These are phyloP conservation scores for Fusarium temperatum DNA, from an alignment of 2,329 filamentous ascomycete genomes.

Conservation along the genomic window DNA sequence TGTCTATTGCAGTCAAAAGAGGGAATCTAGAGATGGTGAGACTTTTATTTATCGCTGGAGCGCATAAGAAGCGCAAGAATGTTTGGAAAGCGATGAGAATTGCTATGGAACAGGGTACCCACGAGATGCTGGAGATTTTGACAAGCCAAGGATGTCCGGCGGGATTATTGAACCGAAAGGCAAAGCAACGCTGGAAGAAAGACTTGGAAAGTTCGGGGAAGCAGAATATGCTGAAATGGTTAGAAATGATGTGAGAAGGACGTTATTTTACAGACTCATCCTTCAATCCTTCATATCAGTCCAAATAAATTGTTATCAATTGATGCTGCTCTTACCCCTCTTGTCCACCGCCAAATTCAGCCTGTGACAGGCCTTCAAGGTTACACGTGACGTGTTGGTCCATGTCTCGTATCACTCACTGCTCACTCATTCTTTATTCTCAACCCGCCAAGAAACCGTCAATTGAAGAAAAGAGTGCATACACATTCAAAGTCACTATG, in stretches of 20 bases:
- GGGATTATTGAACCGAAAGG: background rate
- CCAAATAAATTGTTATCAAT: background rate
- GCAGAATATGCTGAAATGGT: background rate
- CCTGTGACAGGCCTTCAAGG: background rate
- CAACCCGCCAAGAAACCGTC: background rate
- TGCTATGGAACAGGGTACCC: background rate
- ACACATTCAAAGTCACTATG: background rate
- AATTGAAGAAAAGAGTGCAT: too few species aligned
- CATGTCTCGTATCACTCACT: background rate
- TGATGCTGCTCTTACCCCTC: background rate
- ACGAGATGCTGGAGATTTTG: background rate
- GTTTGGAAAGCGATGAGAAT: background rate
- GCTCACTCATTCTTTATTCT: background rate
- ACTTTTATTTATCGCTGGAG: background rate
- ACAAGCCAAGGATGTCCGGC: background rate
- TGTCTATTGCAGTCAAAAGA: background rate
- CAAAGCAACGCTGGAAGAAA: background rate
- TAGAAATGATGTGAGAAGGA: background rate
- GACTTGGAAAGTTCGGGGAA: background rate
- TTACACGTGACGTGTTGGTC: background rate
- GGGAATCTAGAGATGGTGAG: background rate
- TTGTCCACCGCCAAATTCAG: background rate
- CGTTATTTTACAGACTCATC: background rate
- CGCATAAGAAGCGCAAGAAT: background rate
- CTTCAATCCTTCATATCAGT: background rate